Percentiles rank a stretch among this genome's conserved stretches.
Evolutionary conservation across 2,329 filamentous ascomycete genomes (phyloP).

Genomic region (Corinectria fuckeliana): DNA sequence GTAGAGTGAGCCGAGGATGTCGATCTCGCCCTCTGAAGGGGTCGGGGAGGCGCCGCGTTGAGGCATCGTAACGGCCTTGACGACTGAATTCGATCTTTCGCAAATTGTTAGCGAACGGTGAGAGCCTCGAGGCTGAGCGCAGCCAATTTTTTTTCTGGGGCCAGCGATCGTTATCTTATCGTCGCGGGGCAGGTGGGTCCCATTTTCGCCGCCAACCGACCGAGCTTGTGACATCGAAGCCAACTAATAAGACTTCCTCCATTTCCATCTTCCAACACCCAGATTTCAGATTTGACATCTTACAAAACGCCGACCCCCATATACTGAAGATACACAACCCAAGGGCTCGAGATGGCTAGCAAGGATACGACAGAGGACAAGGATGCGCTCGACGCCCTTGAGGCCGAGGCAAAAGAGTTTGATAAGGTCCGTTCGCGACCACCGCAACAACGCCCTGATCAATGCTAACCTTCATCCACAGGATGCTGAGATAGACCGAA

Average conservation of each 20-base stretch:
- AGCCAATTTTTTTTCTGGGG: slow-evolving; percentile 42
- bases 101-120: slow-evolving; percentile 12
- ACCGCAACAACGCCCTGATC: slow-evolving; percentile 19
- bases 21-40: slow-evolving; percentile 86
- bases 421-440: slow-evolving; percentile 69
- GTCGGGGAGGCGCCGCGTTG: slow-evolving; percentile 79
- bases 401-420: slow-evolving; percentile 87
- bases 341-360: slow-evolving; percentile 44
- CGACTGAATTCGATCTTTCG: slow-evolving; percentile 7
- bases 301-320: background rate
- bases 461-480: slow-evolving; percentile 46
- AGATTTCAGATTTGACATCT: background rate
- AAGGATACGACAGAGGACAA: slow-evolving; percentile 62
- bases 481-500: slow-evolving; percentile 96
- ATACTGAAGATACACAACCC: background rate
- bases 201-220: background rate
- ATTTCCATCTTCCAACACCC: slow-evolving; percentile 15
- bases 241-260: background rate
- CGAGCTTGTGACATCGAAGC: slow-evolving; percentile 15
- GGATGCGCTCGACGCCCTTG: slow-evolving; percentile 81
- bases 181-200: slow-evolving; percentile 40
- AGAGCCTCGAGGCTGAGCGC: slow-evolving; percentile 17
- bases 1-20: slow-evolving; percentile 83
- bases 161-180: slow-evolving; percentile 48
- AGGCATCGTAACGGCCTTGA: slow-evolving; percentile 61